Evolutionary conservation across 2,329 filamentous ascomycete genomes (phyloP).

Genomic region (Trichoderma guizhouense): DNA sequence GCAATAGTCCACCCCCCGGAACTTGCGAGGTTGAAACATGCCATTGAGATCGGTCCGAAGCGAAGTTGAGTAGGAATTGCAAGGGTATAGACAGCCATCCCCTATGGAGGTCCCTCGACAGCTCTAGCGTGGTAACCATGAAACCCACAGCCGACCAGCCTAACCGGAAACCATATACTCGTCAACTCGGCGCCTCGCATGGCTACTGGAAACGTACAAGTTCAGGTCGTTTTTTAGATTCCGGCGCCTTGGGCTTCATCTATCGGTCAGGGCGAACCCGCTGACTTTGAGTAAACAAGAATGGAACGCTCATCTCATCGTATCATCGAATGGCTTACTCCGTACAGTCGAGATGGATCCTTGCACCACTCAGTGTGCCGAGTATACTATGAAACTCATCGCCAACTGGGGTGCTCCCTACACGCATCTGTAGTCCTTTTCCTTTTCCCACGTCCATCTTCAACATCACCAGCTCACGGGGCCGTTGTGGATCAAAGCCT

Average conservation of each 20-base stretch:
- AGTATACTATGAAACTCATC: not conserved
- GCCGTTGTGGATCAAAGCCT: not conserved
- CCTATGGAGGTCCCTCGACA: not conserved
- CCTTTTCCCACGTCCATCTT: not conserved
- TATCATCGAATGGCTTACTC: not conserved
- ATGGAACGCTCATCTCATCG: not conserved
- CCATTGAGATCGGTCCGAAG: constrained; percentile 18
- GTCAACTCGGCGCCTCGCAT: not conserved
- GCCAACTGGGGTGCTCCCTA: not conserved
- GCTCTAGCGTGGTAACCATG: not conserved
- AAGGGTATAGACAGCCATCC: not conserved
- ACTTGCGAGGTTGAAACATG: not conserved
- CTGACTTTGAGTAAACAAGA: not conserved
- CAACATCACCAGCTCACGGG: not conserved
- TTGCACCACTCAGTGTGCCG: no score
- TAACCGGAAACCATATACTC: constrained; percentile 6
- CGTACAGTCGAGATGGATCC: not conserved
- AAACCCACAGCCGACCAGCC: not conserved
- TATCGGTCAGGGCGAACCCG: not conserved
- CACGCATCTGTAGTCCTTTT: not conserved
- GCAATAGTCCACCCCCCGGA: not conserved
- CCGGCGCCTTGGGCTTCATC: not conserved
- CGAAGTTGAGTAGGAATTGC: not conserved
- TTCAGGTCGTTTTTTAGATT: not conserved
- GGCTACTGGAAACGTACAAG: not conserved